Evolutionary conservation across 1,284 basidiomycete species (phyloP).

Genomic region (Ustilago shanxiensis): DNA sequence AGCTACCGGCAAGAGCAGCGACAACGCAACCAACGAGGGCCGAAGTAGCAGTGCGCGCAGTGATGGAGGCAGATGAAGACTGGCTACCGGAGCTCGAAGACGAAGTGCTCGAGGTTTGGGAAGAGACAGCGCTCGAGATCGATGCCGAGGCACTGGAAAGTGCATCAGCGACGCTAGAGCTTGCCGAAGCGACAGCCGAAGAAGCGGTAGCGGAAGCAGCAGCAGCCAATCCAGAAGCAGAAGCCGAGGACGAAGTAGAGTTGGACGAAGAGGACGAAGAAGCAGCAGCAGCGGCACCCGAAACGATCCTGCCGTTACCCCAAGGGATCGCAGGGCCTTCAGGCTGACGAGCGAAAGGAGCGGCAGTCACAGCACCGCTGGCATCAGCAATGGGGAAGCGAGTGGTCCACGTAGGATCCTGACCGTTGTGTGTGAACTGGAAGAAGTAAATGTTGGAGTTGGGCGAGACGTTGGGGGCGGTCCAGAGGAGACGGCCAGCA

Average conservation of each 20-base stretch:
- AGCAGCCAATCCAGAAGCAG: slow-evolving; percentile 18
- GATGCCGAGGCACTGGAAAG: not conserved
- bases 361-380: slow-evolving; percentile 73
- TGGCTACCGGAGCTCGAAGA: slow-evolving; percentile 25
- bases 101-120: slow-evolving; percentile 20
- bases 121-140: slow-evolving; percentile 15
- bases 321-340: slow-evolving; percentile 75
- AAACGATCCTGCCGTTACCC: slow-evolving; percentile 78
- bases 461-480: slow-evolving; percentile 82
- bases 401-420: slow-evolving; percentile 78
- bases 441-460: slow-evolving; percentile 63
- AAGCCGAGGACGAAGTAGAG: slow-evolving; percentile 17
- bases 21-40: slow-evolving; percentile 40
- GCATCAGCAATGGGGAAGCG: slow-evolving; percentile 81
- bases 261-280: slow-evolving; percentile 21
- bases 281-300: slow-evolving; percentile 54
- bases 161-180: slow-evolving; percentile 3
- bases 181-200: slow-evolving; percentile 8
- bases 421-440: slow-evolving; percentile 62
- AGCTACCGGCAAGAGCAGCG: slow-evolving; percentile 33
- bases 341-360: slow-evolving; percentile 75
- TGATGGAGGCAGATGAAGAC: slow-evolving; percentile 28
- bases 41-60: slow-evolving; percentile 27
- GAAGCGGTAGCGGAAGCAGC: slow-evolving; percentile 17
- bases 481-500: slow-evolving; percentile 73